These are phyloP conservation scores for Aureobasidium uvarum DNA, from an alignment of 2,329 filamentous ascomycete species.

Conservation along the genomic window DNA sequence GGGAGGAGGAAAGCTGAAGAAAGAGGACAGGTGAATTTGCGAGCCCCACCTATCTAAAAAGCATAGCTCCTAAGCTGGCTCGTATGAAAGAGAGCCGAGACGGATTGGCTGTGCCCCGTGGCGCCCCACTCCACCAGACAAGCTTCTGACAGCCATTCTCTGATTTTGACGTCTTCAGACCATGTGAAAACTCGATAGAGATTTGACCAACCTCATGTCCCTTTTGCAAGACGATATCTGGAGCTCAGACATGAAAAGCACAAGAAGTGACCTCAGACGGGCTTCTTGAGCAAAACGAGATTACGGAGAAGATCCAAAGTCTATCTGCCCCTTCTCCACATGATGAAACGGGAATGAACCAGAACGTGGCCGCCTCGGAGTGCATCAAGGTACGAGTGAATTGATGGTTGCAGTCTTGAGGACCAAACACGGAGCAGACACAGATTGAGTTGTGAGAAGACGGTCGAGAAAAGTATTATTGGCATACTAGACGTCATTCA, in stretches of 20 bases:
- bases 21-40: conserved; percentile 13
- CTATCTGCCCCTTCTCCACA: conserved; percentile 22
- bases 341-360: conserved; percentile 17
- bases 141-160: conserved; percentile 5
- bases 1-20: background rate
- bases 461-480: background rate
- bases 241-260: background rate
- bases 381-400: background rate
- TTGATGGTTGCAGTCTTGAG: background rate
- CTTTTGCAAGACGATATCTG: background rate
- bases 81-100: conserved; percentile 23
- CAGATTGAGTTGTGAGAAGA: background rate
- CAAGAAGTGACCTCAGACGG: background rate
- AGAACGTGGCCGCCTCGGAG: conserved; percentile 19
- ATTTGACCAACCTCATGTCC: background rate
- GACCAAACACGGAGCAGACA: background rate
- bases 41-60: conserved; percentile 22
- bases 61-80: conserved; percentile 21
- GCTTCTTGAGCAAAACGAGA: background rate
- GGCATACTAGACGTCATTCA: conserved; percentile 10
- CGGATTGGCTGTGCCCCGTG: conserved; percentile 23
- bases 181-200: background rate
- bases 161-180: background rate
- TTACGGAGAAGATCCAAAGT: conserved; percentile 11
- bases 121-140: conserved; percentile 20